Base-by-base conservation (phyloP, 2,329 filamentous ascomycete genomes). In the Venturia asperata region DNA sequence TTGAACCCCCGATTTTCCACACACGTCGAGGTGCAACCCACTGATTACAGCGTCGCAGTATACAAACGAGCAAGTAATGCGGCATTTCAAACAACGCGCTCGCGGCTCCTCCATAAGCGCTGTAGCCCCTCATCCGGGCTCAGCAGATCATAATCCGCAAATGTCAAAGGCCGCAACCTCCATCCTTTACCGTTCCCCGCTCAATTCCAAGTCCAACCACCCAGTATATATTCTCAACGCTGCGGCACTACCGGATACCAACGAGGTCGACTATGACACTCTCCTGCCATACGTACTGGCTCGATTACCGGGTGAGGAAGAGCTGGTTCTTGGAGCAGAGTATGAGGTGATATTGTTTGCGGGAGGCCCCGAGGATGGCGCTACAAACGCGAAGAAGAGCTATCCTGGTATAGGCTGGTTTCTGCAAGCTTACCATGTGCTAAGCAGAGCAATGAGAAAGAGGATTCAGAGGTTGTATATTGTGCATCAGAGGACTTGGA, bases 291-390 rank as follows among this genome's bases (percentile, higher is more conserved):
- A 85, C 66, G 82, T 85, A 7, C 75, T 85, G 17, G 79, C 80
- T 3, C 76, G 82, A 64, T 73, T 85, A 37, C 82, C 82, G 2
- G 79, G 79, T 27, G 82, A 85, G 67, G 82, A 84, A 60, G 82
- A 84, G 67, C 71, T 84, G 66, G 74, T 83, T 39, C 77, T 76
- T 61, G 82, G 81, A 1, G 78, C 77, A 24, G 81, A 82, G 65
- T 85, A 84, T 68, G 82, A 83, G 70, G 78, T 85, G 58, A 75
- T 84, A 65, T 83, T 84, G 73, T 84, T 84, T 69, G 82, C 82
- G 5, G 82, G 82, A n/a, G 81, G 81, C 11, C 77, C 77, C 45
- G 76, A 77, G 60, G 79, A 77, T 61, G 77, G 75, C 60, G 75
- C 74, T 17, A 79, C 77, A 11, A 72, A 66, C 30, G 70, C 74